Conservation (phyloP, 768 basidiomycete genomes). For the Lentinula edodes region DNA sequence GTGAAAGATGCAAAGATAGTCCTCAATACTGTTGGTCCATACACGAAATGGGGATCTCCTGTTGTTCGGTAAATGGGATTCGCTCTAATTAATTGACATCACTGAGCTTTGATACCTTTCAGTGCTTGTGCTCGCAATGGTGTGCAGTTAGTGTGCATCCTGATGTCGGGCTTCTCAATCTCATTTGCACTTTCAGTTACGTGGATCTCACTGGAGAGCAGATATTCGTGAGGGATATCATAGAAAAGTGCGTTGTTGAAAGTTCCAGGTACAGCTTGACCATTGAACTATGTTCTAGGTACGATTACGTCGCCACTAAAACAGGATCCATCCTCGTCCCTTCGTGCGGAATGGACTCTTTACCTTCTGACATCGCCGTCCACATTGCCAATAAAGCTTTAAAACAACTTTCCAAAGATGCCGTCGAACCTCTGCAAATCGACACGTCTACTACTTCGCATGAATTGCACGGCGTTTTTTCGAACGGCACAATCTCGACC, state of each 20-base stretch:
- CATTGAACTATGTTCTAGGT: conserved; percentile 31
- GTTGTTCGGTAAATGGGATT: conserved; percentile 52
- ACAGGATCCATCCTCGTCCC: conserved; percentile 75
- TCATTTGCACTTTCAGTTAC: conserved; percentile 32
- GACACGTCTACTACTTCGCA: conserved; percentile 56
- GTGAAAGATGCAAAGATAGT: conserved; percentile 61
- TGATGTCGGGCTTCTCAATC: background rate
- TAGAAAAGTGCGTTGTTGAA: conserved; percentile 40
- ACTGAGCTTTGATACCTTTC: background rate
- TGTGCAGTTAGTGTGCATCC: conserved; percentile 35
- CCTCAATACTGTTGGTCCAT: conserved; percentile 76
- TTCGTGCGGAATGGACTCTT: conserved; percentile 70
- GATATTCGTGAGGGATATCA: conserved; percentile 59
- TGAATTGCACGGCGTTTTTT: conserved; percentile 40
- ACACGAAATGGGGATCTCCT: conserved; percentile 63
- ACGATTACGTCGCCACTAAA: conserved; percentile 66
- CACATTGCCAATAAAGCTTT: conserved; percentile 69
- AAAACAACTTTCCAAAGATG: conserved; percentile 31
- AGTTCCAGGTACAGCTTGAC: conserved; percentile 10
- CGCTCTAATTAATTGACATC: background rate
- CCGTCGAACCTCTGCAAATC: conserved; percentile 26
- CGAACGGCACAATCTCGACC: conserved; percentile 60
- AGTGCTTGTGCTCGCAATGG: conserved; percentile 72
- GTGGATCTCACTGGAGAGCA: conserved; percentile 80
- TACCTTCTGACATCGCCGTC: conserved; percentile 68